Evolutionary conservation across 495 filamentous ascomycete genomes (phyloP).

Genomic region (Hypoxylon lenormandii): DNA sequence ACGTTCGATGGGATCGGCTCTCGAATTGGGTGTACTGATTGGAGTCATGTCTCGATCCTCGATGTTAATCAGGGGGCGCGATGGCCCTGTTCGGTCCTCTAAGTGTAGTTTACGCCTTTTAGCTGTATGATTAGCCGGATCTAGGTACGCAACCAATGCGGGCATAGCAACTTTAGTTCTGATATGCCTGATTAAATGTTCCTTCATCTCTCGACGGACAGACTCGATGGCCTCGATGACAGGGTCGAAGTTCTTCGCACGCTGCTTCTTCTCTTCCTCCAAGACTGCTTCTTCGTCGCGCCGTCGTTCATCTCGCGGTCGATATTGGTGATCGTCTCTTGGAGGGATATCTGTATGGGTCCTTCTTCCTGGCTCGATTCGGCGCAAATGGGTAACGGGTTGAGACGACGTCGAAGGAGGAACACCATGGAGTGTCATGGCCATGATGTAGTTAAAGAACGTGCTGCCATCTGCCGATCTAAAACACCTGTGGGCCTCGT

Average conservation of each 20-base stretch:
- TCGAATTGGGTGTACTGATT: conserved; percentile 75
- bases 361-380: conserved; percentile 43
- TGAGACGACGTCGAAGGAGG: conserved; percentile 60
- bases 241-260: conserved; percentile 86
- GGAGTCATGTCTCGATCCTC: conserved; percentile 69
- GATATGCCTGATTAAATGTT: conserved; percentile 86
- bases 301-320: conserved; percentile 62
- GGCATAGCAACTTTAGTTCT: conserved; percentile 84
- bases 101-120: conserved; percentile 84
- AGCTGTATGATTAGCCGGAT: conserved; percentile 78
- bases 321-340: conserved; percentile 61
- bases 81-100: conserved; percentile 70
- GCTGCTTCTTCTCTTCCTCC: conserved; percentile 85
- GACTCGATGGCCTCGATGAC: conserved; percentile 81
- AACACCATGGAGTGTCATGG: conserved; percentile 79
- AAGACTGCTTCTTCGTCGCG: conserved; percentile 78
- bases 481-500: conserved; percentile 82
- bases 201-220: conserved; percentile 80
- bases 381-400: conserved; percentile 14
- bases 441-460: conserved; percentile 92
- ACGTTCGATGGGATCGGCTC: conserved; percentile 66
- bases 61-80: conserved; percentile 57
- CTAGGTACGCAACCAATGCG: conserved; percentile 83
- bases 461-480: conserved; percentile 75
- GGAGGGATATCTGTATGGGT: conserved; percentile 55